Evolutionary conservation across 768 basidiomycete genomes (phyloP), one percentile per base, ranked within the genome.

Genomic region (Leucosporidium creatinivorum): DNA sequence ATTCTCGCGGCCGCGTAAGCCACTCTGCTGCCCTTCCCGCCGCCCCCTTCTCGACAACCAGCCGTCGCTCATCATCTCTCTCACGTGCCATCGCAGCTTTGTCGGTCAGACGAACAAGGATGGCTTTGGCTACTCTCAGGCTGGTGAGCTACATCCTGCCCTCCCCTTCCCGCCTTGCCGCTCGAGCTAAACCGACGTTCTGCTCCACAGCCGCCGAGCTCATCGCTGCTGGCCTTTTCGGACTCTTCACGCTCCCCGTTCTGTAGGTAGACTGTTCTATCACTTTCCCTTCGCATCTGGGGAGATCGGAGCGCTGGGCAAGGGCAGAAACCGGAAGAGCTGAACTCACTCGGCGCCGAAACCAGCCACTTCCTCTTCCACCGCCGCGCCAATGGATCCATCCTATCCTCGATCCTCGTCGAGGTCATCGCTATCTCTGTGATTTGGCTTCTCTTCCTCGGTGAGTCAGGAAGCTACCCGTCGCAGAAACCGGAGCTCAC

Each of bases 301-400:
- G 21, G 23, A 55, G 28, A 18, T 18, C 13, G 26, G 17, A 1
- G 30, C 1, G 54, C 5, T 25, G 28, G 54, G 6, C 4, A 30
- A 6, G 31, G 21, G 9, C 4, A n/a, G 17, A n/a, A 2, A 18
- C 26, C 8, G 25, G 1, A 21, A 19, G 12, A 30, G 36, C 7
- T 57, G 6, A 31, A 5, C 52, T 30, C 6, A 7, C 23, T 33
- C 56, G 30, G 19, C 39, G 39, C 39, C 39, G 18, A 31, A 13
- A n/a, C n/a, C 62, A 63, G 63, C 7, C 60, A 61, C 55, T 58
- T 69, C 63, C 36, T 64, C 59, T 61, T 65, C 48, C 63, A 62
- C 33, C 63, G 66, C n/a, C 50, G 50, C 31, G 26, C 21, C 10
- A 31, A 62, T 9, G 36, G n/a, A 3, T 25, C n/a, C 8, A 18